These are phyloP conservation scores for Morella rubra DNA, from an alignment of 306 rosid species.

Conservation along the genomic window DNA sequence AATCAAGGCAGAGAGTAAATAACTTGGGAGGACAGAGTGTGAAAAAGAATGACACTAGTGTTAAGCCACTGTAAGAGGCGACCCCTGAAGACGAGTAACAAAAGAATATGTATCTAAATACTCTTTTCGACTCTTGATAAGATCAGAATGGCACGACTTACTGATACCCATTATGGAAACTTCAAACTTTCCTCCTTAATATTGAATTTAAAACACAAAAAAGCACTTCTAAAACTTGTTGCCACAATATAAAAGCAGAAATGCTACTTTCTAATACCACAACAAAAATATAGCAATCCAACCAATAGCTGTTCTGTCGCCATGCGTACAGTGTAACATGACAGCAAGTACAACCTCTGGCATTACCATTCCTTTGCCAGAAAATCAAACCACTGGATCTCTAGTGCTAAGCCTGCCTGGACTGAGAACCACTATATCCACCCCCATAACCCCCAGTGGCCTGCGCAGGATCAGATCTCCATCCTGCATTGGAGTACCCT, in stretches of 20 bases:
- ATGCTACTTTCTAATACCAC: conserved; percentile 33
- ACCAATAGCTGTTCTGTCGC: conserved; percentile 23
- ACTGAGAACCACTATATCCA: conserved; percentile 50
- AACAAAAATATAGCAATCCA: conserved; percentile 37
- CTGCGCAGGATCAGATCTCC: conserved; percentile 60
- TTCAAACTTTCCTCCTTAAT: conserved; percentile 9
- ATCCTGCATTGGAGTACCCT: conserved; percentile 47
- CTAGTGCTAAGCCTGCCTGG: conserved; percentile 47
- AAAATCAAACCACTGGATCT: conserved; percentile 22
- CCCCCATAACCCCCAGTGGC: conserved; percentile 39
- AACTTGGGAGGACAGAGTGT: not conserved
- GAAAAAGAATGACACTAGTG: too few species aligned
- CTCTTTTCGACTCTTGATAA: not conserved
- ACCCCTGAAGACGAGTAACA: not conserved
- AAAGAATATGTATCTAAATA: not conserved
- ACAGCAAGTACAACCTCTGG: conserved; percentile 17
- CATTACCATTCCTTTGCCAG: conserved; percentile 13
- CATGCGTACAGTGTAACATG: conserved; percentile 13
- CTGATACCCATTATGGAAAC: not conserved
- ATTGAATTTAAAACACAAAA: not conserved
- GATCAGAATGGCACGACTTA: not conserved
- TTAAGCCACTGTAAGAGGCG: not conserved
- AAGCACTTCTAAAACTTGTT: conserved; percentile 32
- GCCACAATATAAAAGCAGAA: conserved; percentile 38
- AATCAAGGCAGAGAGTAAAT: not conserved